These are phyloP conservation scores for Vigna unguiculata DNA, from an alignment of 306 rosid genomes.

Conservation along the genomic window DNA sequence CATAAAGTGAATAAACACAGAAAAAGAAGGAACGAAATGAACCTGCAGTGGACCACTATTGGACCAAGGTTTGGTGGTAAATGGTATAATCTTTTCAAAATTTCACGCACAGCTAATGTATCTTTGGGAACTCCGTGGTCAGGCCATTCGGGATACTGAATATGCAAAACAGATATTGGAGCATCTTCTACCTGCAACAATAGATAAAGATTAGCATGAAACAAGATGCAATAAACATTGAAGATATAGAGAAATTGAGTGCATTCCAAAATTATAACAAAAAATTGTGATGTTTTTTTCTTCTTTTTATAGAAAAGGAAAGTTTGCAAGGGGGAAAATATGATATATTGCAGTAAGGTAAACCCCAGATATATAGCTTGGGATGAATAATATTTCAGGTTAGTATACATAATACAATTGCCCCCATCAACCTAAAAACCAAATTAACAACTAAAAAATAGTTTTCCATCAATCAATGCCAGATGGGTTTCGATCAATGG, in stretches of 20 bases:
- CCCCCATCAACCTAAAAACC: background rate
- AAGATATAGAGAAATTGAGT: slow-evolving; percentile 36
- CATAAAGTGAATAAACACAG: slow-evolving; percentile 1
- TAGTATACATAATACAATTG: slow-evolving; percentile 20
- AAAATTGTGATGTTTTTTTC: background rate
- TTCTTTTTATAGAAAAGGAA: background rate
- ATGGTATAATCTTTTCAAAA: slow-evolving; percentile 68
- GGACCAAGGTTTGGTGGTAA: slow-evolving; percentile 80
- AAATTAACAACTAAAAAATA: background rate
- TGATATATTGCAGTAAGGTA: background rate
- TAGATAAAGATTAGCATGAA: slow-evolving; percentile 32
- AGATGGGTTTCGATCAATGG: background rate
- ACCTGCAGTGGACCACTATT: slow-evolving; percentile 96
- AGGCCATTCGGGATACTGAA: slow-evolving; percentile 96
- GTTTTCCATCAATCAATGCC: slow-evolving; percentile 17
- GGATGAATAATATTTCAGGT: slow-evolving; percentile 12
- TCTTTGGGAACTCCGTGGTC: slow-evolving; percentile 93
- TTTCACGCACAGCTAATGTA: slow-evolving; percentile 75
- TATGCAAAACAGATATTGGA: slow-evolving; percentile 75
- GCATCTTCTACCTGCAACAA: slow-evolving; percentile 67
- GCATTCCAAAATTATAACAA: slow-evolving; percentile 36
- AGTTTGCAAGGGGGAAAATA: background rate
- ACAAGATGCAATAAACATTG: slow-evolving; percentile 25
- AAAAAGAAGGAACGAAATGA: slow-evolving; percentile 45
- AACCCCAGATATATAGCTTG: background rate